Conservation (phyloP, 2,329 filamentous ascomycete genomes). For the Berkeleyomyces rouxiae region DNA sequence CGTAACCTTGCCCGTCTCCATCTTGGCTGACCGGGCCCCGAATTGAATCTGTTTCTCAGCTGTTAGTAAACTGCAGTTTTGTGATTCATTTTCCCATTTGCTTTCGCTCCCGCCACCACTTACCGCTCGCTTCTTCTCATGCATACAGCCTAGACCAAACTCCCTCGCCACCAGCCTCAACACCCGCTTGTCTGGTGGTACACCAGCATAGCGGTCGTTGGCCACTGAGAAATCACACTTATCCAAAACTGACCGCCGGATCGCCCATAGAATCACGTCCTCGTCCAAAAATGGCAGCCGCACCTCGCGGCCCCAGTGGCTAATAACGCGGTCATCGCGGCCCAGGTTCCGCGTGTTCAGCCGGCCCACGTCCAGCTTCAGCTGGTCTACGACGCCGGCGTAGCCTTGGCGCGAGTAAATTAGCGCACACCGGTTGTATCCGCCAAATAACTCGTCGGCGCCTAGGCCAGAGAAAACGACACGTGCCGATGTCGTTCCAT, state of each 20-base stretch:
- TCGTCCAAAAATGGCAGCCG: slow-evolving; percentile 89
- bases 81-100: neutral
- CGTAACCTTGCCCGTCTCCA: slow-evolving; percentile 53
- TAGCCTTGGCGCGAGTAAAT: slow-evolving; percentile 59
- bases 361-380: slow-evolving; percentile 68
- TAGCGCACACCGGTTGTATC: slow-evolving; percentile 69
- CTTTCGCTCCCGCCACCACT: slow-evolving; percentile 1
- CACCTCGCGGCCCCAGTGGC: slow-evolving; percentile 75
- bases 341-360: slow-evolving; percentile 90
- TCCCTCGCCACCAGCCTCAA: slow-evolving; percentile 24
- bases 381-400: slow-evolving; percentile 56
- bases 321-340: slow-evolving; percentile 79
- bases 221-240: slow-evolving; percentile 62
- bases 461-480: slow-evolving; percentile 85
- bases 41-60: slow-evolving; percentile 50
- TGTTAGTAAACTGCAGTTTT: neutral
- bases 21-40: slow-evolving; percentile 66
- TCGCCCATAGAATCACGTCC: slow-evolving; percentile 62
- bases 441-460: slow-evolving; percentile 90
- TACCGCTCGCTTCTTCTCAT: slow-evolving; percentile 10
- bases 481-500: slow-evolving; percentile 54
- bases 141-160: neutral
- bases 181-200: slow-evolving; percentile 69
- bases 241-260: slow-evolving; percentile 56
- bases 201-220: slow-evolving; percentile 16